Percentiles rank a stretch among this genome's conserved stretches.
These are phyloP conservation scores for Musa beccarii DNA, from an alignment of 176 grass and related monocot species.

Conservation along the genomic window DNA sequence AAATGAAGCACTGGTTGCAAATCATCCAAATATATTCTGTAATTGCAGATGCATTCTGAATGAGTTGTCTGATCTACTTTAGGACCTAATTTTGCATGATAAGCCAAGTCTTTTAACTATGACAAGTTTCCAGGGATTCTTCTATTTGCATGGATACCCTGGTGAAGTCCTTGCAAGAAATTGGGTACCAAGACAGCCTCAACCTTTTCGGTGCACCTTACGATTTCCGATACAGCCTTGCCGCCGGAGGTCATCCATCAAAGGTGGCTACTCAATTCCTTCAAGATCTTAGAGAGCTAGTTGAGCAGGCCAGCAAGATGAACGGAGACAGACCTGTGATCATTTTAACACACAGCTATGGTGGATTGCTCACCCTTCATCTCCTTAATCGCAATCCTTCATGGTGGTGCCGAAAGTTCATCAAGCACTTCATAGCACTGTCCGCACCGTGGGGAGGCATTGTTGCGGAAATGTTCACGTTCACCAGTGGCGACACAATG, in stretches of 20 bases:
- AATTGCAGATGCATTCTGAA: no score
- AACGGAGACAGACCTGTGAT: constrained; percentile 45
- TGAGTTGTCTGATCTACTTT: neutral
- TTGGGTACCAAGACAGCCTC: constrained; percentile 53
- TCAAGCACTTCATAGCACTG: constrained; percentile 55
- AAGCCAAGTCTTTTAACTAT: neutral
- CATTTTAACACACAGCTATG: constrained; percentile 74
- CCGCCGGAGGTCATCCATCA: constrained; percentile 46
- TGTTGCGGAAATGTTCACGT: constrained; percentile 59
- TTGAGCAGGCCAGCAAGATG: constrained; percentile 36
- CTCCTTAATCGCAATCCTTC: constrained; percentile 40
- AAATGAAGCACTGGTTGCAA: no score
- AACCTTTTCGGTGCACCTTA: constrained; percentile 78
- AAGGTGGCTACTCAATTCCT: constrained; percentile 52
- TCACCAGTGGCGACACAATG: constrained; percentile 58
- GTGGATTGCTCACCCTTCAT: constrained; percentile 60
- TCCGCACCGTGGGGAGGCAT: constrained; percentile 64
- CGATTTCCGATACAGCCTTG: constrained; percentile 79
- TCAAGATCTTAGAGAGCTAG: constrained; percentile 38
- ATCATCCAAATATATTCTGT: no score
- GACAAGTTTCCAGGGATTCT: constrained; percentile 26
- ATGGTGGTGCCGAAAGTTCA: constrained; percentile 37
- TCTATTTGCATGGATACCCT: constrained; percentile 62
- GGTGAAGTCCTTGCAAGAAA: constrained; percentile 46
- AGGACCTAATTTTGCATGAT: no score